phyloP scores from a whole-genome alignment of 257 asterid genomes.

The Solanum chmielewskii region DNA sequence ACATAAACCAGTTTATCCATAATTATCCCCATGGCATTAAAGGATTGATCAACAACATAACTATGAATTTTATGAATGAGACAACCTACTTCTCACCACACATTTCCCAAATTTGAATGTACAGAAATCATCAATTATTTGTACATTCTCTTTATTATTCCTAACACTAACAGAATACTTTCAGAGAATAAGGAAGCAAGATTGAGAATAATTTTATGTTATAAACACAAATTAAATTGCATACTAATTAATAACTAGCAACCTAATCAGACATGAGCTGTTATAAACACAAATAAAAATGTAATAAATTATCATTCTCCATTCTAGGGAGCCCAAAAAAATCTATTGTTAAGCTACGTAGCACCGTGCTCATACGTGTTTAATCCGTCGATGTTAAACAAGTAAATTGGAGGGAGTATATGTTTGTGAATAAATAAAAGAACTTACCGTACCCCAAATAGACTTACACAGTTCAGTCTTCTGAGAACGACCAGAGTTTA shows the following conservation, averaged over 20 bases:
- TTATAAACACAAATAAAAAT: conserved; percentile 8
- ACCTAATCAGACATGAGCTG: too few relatives aligned
- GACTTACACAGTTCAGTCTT: too few relatives aligned
- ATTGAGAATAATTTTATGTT: conserved; percentile 29
- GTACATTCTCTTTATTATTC: neutral
- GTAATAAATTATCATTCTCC: neutral
- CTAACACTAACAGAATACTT: neutral
- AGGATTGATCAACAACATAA: too few relatives aligned
- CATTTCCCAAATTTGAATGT: conserved; percentile 6
- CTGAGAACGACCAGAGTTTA: too few relatives aligned
- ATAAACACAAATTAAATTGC: too few relatives aligned
- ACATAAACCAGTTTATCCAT: conserved; percentile 36
- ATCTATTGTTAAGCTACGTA: neutral
- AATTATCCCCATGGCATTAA: conserved; percentile 12
- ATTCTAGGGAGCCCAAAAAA: neutral
- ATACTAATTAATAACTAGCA: too few relatives aligned
- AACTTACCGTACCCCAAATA: too few relatives aligned
- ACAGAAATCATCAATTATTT: neutral
- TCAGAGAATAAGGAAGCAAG: neutral
- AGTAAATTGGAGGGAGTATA: too few relatives aligned
- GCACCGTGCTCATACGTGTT: too few relatives aligned
- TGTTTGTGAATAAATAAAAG: neutral
- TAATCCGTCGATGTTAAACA: too few relatives aligned
- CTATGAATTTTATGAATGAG: conserved; percentile 12
- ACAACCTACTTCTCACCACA: conserved; percentile 32